A percentile compares a stretch with the other conserved stretches of the same genome.
These are phyloP conservation scores for Colletotrichum phormii DNA, from an alignment of 2,329 filamentous ascomycete genomes.

Conservation along the genomic window DNA sequence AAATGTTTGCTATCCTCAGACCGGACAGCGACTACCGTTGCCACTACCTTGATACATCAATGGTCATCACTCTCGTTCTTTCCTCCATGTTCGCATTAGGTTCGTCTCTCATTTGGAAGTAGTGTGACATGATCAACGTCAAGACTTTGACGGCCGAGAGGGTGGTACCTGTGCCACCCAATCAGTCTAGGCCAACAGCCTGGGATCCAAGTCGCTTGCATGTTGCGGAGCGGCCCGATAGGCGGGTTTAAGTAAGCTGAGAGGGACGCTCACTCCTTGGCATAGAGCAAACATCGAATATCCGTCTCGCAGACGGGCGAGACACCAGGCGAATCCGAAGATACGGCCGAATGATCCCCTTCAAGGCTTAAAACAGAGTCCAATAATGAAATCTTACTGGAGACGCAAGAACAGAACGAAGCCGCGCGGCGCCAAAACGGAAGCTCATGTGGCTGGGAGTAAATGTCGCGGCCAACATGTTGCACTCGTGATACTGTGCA, in stretches of 20 bases:
- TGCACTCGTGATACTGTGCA: conserved; percentile 17
- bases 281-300: conserved; percentile 19
- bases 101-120: neutral
- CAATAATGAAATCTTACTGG: neutral
- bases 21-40: neutral
- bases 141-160: neutral
- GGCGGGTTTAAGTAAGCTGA: conserved; percentile 21
- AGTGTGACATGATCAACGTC: conserved; percentile 17
- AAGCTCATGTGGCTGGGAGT: neutral
- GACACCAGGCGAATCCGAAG: neutral
- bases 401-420: neutral
- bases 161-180: conserved; percentile 3
- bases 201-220: conserved; percentile 15
- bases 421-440: neutral
- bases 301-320: neutral
- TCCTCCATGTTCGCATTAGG: neutral
- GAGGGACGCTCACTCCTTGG: conserved; percentile 10
- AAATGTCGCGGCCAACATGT: conserved; percentile 11
- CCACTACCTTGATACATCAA: neutral
- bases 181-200: conserved; percentile 1
- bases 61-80: neutral
- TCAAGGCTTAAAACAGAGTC: neutral
- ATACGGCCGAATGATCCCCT: neutral
- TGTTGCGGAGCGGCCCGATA: conserved; percentile 30
- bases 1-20: neutral